Evolutionary conservation across 768 basidiomycete genomes (phyloP).

Genomic region (Cystofilobasidium capitatum): DNA sequence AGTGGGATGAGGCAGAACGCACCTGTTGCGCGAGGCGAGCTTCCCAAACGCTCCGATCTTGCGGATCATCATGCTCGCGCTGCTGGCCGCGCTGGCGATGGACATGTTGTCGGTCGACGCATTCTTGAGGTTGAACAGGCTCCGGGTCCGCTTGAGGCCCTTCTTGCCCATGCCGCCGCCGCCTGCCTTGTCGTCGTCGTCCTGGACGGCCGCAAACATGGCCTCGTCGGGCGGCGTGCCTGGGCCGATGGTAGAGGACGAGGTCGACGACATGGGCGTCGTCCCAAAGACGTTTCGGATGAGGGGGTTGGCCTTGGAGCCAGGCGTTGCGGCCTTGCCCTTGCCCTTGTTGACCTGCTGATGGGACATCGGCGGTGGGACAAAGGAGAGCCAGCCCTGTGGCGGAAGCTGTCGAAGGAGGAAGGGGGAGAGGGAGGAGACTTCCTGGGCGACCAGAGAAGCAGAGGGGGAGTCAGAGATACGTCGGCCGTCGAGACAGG

Average conservation of each 20-base stretch:
- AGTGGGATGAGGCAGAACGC: slow-evolving; percentile 19
- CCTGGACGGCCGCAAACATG: not conserved
- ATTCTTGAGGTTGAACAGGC: slow-evolving; percentile 82
- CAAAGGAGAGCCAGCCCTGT: too few species aligned
- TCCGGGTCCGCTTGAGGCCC: slow-evolving; percentile 35
- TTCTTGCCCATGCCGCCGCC: not conserved
- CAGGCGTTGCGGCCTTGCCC: not conserved
- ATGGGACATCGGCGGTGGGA: too few species aligned
- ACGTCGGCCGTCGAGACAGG: too few species aligned
- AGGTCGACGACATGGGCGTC: slow-evolving; percentile 1
- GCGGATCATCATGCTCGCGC: slow-evolving; percentile 90
- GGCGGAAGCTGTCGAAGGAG: too few species aligned
- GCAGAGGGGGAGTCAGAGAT: too few species aligned
- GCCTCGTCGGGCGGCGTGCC: slow-evolving; percentile 1
- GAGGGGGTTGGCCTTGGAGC: slow-evolving; percentile 1
- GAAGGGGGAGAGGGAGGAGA: too few species aligned
- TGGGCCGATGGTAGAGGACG: not conserved
- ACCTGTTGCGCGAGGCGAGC: slow-evolving; percentile 66
- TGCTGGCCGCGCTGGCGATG: slow-evolving; percentile 83
- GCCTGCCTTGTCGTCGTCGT: not conserved
- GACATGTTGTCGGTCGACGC: slow-evolving; percentile 91
- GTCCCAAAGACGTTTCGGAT: not conserved
- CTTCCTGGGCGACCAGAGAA: too few species aligned
- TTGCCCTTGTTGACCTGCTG: slow-evolving; percentile 22
- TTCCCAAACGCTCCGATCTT: slow-evolving; percentile 85